Evolutionary conservation across 169 alveolate genomes (phyloP), one percentile per base, ranked within the genome.

Genomic region (Cryptosporidium viatorum): DNA sequence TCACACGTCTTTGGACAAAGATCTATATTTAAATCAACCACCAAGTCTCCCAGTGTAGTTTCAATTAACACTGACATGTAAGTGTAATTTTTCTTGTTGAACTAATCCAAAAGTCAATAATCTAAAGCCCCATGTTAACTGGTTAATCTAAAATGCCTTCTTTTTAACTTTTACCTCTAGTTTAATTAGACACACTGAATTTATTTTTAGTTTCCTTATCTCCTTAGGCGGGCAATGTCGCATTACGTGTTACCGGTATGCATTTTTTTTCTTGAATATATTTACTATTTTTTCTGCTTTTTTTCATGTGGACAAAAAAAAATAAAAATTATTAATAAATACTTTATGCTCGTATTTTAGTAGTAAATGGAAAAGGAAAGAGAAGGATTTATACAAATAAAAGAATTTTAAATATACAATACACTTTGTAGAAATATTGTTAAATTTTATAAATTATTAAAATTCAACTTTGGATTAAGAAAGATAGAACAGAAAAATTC

Each of bases 21-120:
- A 12, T 94, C 91, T 41, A 71, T 75, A 85, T 74, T 94, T 84
- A 97, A 91, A 91, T 96, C 98, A 31, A 97, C 93, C 62, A 94
- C 96, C 31, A 97, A 37, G 91, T 97, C 98, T 48, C 99, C 99
- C 59, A 96, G 67, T 26, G 97, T 94, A 41, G 98, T 97, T 92
- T 96, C 98, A 68, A 97, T 69, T n/a, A 96, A 92, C 58, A 96
- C 98, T 41, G 98, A 93, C 99, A 96, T 97, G 26, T 35, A 29
- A 8, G 26, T n/a, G 7, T 16, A 8, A 4, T 33, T 33, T 52
- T 55, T 37, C 51, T 67, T 5, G 3, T 67, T 67, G 31, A 55
- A 55, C 10, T 5, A 10, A 55, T 55, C 37, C 35, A 23, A n/a
- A 23, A 55, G 21, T 55, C 67, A n/a, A 55, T 23, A 26, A n/a